Base-by-base conservation (phyloP, 2,329 filamentous ascomycete genomes). In the Myriosclerotinia scirpicola region DNA sequence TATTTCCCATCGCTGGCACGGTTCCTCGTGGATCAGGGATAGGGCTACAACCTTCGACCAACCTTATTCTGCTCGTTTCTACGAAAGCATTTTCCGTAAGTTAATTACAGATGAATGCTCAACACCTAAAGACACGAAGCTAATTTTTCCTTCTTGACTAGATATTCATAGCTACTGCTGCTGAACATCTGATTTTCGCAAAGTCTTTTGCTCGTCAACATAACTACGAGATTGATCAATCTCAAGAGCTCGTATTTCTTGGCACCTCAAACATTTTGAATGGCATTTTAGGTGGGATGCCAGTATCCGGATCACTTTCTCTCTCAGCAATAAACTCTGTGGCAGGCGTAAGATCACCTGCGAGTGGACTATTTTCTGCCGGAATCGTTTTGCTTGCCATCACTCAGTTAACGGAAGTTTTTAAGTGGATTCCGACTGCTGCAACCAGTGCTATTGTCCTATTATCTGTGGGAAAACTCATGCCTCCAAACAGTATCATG, bases 341-440 rank as follows among this genome's bases (percentile, higher is more conserved):
- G 40, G 87, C 85, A 60, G 83, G 84, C 44, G 87, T 89, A 72
- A 83, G 82, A 68, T 87, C 84, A 7, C 87, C 87, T 0, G 77
- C 88, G 0, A 86, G 84, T 53, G 86, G 87, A 5, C 70, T 87
- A 30, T 79, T 90, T 64, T 88, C 87, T 0, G 83, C 85, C 2
- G 85, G 81, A 5, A 84, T 87, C 58, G 85, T 90, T 22, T 77
- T 90, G 9, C 75, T 89, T 1, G 85, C 83, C 26, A 83, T 90
- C 36, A 89, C 86, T 72, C 81, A 86, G 67, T 82, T 89, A 48
- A 84, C 83, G 0, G 83, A 83, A 0, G 83, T 84, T 0, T 80
- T 90, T 0, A 88, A 86, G 76, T 90, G 86, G 85, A 86, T 90
- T n/a, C 87, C 87, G 0, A 87, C 88, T 71, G 81, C 87, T 0